A percentile compares a stretch with the other conserved stretches of the same genome.
phyloP scores from a whole-genome alignment of 441 rosid genomes.

The Gossypium gossypioides region DNA sequence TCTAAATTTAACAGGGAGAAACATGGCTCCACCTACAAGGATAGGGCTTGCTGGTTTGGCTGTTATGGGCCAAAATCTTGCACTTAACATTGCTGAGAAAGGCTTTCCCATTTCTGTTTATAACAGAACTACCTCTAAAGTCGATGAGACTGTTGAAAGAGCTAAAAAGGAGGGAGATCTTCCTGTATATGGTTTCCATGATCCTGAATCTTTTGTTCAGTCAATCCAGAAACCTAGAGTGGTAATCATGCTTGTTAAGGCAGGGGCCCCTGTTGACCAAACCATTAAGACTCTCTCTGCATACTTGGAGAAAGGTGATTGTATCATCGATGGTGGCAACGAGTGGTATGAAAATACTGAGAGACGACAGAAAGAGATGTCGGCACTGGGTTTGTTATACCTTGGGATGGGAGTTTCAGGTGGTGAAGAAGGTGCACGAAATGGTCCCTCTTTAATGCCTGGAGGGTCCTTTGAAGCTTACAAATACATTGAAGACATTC shows the following conservation, averaged over 20 bases:
- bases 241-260: slow-evolving; percentile 1
- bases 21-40: slow-evolving; percentile 56
- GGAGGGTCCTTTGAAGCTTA: slow-evolving; percentile 83
- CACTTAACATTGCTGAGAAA: slow-evolving; percentile 18
- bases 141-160: background rate
- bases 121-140: slow-evolving; percentile 2
- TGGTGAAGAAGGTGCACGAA: slow-evolving; percentile 88
- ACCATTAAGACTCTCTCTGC: slow-evolving; percentile 76
- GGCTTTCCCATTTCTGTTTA: slow-evolving; percentile 4
- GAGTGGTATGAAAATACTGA: slow-evolving; percentile 76
- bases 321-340: slow-evolving; percentile 92
- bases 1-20: slow-evolving; percentile 24
- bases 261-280: slow-evolving; percentile 20
- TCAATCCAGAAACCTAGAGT: slow-evolving; percentile 2
- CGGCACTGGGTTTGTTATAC: background rate
- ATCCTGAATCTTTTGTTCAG: background rate
- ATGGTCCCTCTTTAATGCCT: slow-evolving; percentile 96
- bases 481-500: slow-evolving; percentile 76
- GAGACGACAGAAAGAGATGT: background rate
- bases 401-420: slow-evolving; percentile 1
- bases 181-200: background rate
- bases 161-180: slow-evolving; percentile 53
- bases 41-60: slow-evolving; percentile 92
- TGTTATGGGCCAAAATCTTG: slow-evolving; percentile 93
- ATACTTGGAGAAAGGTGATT: slow-evolving; percentile 81